Conservation (phyloP, 2,329 filamentous ascomycete genomes). For the Zasmidium cellare region DNA sequence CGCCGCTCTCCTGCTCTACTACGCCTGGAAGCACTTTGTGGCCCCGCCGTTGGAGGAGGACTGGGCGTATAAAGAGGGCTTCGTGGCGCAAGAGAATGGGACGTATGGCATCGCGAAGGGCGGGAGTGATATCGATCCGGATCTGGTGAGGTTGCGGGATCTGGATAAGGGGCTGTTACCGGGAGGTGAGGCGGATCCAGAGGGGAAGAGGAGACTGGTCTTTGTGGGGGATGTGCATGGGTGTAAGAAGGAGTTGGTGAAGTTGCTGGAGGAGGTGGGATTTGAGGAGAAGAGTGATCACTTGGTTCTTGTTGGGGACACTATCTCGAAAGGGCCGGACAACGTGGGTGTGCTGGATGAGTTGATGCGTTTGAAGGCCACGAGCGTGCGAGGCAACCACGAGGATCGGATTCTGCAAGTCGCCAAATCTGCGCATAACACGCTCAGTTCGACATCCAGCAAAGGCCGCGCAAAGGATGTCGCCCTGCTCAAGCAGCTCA, state of each 20-base stretch:
- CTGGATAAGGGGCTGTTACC: conserved; percentile 44
- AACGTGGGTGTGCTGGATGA: conserved; percentile 74
- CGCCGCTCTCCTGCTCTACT: conserved; percentile 32
- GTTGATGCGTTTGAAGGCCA: conserved; percentile 71
- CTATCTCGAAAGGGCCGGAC: conserved; percentile 85
- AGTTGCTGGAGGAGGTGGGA: conserved; percentile 65
- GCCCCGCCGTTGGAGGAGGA: conserved; percentile 39
- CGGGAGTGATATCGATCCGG: conserved; percentile 26
- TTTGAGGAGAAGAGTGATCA: conserved; percentile 69
- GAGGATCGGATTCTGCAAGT: conserved; percentile 78
- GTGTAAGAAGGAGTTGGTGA: conserved; percentile 64
- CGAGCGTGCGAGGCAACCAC: conserved; percentile 86
- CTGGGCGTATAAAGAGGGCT: conserved; percentile 35
- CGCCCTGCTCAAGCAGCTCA: conserved; percentile 29
- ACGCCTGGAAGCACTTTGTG: conserved; percentile 39
- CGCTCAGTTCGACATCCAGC: conserved; percentile 13
- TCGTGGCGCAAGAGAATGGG: conserved; percentile 29
- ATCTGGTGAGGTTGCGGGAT: conserved; percentile 51
- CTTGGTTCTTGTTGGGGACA: conserved; percentile 73
- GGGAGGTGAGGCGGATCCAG: conserved; percentile 33
- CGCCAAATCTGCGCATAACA: conserved; percentile 20
- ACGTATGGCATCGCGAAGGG: conserved; percentile 33
- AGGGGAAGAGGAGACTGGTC: conserved; percentile 62
- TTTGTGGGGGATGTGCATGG: conserved; percentile 93
- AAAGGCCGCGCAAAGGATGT: conserved; percentile 29